A percentile compares a stretch with the other conserved stretches of the same genome.
Evolutionary conservation across 805 yeast genomes (phyloP).

Genomic region (Yarrowia sp.): DNA sequence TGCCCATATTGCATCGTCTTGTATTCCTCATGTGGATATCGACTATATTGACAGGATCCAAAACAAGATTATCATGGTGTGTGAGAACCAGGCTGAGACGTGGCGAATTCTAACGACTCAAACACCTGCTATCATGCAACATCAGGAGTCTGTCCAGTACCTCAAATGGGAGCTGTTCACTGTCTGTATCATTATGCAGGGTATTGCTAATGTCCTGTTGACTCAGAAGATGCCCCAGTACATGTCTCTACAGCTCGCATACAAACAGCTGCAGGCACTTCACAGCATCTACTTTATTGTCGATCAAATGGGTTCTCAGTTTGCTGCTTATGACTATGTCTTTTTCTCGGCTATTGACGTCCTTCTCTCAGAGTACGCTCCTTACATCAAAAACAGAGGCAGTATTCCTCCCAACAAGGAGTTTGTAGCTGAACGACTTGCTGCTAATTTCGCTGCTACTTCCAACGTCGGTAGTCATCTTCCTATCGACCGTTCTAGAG

Average conservation of each 20-base stretch:
- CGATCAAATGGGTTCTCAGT: conserved; percentile 35
- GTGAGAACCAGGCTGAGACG: conserved; percentile 24
- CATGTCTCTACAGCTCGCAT: conserved; percentile 28
- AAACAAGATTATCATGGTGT: conserved; percentile 5
- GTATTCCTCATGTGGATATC: conserved; percentile 14
- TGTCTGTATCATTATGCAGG: conserved; percentile 34
- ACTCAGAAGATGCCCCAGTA: conserved; percentile 18
- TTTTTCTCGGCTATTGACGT: conserved; percentile 51
- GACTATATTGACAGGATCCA: conserved; percentile 21
- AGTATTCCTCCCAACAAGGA: neutral
- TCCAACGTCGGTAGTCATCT: conserved; percentile 33
- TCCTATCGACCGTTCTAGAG: conserved; percentile 36
- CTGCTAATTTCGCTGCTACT: conserved; percentile 35
- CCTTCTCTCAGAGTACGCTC: conserved; percentile 28
- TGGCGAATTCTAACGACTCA: neutral
- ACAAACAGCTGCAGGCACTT: conserved; percentile 31
- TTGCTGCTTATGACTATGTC: conserved; percentile 54
- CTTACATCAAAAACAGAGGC: conserved; percentile 12
- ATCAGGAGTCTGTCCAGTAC: conserved; percentile 15
- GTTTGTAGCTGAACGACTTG: conserved; percentile 31
- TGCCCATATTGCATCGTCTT: neutral
- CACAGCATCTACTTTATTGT: conserved; percentile 35
- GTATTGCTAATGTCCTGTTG: conserved; percentile 31
- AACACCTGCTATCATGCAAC: neutral
- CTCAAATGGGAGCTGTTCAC: conserved; percentile 35